Evolutionary conservation across 352 stramenopile genomes (phyloP).

Genomic region (Globisporangium rhizosaccharum): DNA sequence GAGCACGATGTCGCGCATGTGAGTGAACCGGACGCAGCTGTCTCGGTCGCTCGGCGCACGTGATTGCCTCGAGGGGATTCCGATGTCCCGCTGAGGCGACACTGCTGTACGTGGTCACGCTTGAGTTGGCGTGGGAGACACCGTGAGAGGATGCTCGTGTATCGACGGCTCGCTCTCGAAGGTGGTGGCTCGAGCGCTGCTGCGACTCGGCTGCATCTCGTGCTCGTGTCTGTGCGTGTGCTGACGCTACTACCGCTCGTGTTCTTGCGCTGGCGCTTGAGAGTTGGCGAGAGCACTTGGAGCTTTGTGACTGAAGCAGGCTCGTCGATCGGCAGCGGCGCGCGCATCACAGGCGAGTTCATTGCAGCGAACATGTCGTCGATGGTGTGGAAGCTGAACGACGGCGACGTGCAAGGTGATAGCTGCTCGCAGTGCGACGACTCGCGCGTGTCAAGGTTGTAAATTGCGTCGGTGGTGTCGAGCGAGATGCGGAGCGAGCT

Average conservation of each 20-base stretch:
- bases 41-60: conserved; percentile 5
- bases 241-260: neutral
- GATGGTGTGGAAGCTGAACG: conserved; percentile 13
- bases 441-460: neutral
- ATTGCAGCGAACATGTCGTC: conserved; percentile 11
- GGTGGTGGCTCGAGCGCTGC: neutral
- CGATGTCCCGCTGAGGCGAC: neutral
- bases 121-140: conserved; percentile 8
- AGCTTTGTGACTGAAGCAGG: neutral
- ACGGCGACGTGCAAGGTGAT: conserved; percentile 11
- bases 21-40: neutral
- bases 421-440: conserved; percentile 1
- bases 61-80: conserved; percentile 2
- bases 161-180: conserved; percentile 1
- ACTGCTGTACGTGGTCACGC: neutral
- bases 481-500: conserved; percentile 10
- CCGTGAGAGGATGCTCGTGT: conserved; percentile 13
- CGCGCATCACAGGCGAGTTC: conserved; percentile 2
- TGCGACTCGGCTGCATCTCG: neutral
- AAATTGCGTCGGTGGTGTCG: neutral
- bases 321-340: neutral
- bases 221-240: neutral
- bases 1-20: neutral
- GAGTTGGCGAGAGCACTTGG: conserved; percentile 10
- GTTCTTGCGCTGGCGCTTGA: conserved; percentile 9